These are phyloP conservation scores for Calonectria multiphialidica DNA, from an alignment of 2,329 filamentous ascomycete species.

Conservation along the genomic window DNA sequence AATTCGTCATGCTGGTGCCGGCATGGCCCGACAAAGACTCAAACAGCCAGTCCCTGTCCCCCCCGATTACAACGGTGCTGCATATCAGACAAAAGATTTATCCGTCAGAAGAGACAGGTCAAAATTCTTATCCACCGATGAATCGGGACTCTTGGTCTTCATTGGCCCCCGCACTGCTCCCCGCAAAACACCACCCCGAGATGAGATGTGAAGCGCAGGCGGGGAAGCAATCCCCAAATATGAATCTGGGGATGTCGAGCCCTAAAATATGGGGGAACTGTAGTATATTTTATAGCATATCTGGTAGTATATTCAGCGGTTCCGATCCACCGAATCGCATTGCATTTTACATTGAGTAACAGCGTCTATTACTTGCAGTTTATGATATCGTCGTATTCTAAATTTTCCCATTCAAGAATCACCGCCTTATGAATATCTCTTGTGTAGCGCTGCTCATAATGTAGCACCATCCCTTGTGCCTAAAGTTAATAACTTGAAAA, in stretches of 20 bases:
- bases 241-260: background rate
- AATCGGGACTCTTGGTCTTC: background rate
- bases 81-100: background rate
- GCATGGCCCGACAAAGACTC: background rate
- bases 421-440: background rate
- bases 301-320: background rate
- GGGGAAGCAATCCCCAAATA: background rate
- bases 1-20: background rate
- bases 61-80: background rate
- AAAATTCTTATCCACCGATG: background rate
- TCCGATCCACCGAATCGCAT: background rate
- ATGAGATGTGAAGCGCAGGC: background rate
- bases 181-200: background rate
- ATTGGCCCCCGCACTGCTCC: background rate
- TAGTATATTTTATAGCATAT: background rate
- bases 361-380: background rate
- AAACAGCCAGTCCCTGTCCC: background rate
- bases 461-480: background rate
- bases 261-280: background rate
- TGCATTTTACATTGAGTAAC: background rate
- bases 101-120: background rate
- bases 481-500: background rate
- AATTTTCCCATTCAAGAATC: background rate
- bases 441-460: too few relatives aligned
- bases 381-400: background rate